These are phyloP conservation scores for Cladophialophora carrionii DNA, from an alignment of 2,329 filamentous ascomycete genomes.

Conservation along the genomic window DNA sequence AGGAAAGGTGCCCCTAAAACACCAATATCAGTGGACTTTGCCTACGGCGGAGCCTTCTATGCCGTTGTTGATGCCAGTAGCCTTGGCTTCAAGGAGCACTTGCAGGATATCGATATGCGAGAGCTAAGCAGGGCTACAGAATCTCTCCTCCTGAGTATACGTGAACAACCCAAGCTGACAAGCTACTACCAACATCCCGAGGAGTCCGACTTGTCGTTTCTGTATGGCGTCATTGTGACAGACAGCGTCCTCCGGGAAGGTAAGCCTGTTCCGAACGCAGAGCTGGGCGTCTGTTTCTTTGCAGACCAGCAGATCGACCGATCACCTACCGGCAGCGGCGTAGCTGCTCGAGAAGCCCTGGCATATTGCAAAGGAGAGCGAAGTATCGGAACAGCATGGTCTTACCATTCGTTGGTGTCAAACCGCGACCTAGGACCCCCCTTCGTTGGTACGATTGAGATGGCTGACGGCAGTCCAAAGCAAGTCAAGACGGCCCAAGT, in stretches of 20 bases:
- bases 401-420: conserved; percentile 47
- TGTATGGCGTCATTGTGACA: conserved; percentile 51
- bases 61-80: conserved; percentile 45
- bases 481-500: neutral
- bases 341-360: conserved; percentile 46
- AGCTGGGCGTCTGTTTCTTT: conserved; percentile 53
- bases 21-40: conserved; percentile 37
- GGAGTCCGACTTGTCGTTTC: conserved; percentile 42
- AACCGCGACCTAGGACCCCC: conserved; percentile 38
- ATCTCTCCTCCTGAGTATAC: conserved; percentile 43
- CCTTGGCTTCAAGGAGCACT: conserved; percentile 45
- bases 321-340: conserved; percentile 46
- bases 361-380: conserved; percentile 42
- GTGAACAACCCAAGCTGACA: conserved; percentile 29
- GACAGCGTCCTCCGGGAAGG: conserved; percentile 33
- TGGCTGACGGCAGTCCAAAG: neutral
- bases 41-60: conserved; percentile 54
- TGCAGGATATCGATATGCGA: conserved; percentile 40
- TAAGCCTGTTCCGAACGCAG: conserved; percentile 39
- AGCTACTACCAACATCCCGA: conserved; percentile 42
- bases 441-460: conserved; percentile 36
- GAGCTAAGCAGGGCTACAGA: conserved; percentile 43
- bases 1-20: neutral
- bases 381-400: conserved; percentile 38
- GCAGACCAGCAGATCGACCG: conserved; percentile 55